A percentile compares a stretch with the other conserved stretches of the same genome.
These are phyloP conservation scores for Obelidium mucronatum DNA, from an alignment of 192 early-diverging fungal genomes.

Conservation along the genomic window DNA sequence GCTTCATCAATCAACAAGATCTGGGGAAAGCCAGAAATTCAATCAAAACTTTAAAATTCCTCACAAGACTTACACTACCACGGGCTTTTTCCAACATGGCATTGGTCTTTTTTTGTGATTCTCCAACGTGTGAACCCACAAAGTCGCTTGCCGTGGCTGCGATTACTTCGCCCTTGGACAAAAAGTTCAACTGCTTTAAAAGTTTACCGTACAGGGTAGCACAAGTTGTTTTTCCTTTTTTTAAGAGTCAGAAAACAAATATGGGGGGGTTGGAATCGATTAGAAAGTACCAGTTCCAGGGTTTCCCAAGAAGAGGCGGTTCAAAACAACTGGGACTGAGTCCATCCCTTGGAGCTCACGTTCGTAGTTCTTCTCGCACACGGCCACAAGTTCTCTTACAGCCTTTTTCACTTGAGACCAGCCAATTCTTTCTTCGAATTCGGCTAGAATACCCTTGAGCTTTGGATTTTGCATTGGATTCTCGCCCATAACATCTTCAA, in stretches of 20 bases:
- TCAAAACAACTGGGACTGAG: conserved; percentile 38
- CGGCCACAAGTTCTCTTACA: conserved; percentile 35
- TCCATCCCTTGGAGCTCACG: conserved; percentile 39
- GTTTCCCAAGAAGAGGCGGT: conserved; percentile 41
- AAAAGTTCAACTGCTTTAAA: conserved; percentile 40
- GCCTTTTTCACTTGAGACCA: conserved; percentile 43
- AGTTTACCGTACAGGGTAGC: conserved; percentile 36
- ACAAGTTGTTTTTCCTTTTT: conserved; percentile 43
- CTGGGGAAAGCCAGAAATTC: background rate
- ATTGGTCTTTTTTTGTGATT: conserved; percentile 42
- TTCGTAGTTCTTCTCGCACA: conserved; percentile 46
- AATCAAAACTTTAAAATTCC: too few species aligned
- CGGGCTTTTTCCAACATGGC: conserved; percentile 37
- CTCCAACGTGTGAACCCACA: conserved; percentile 33
- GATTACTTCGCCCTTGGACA: conserved; percentile 35
- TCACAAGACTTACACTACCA: conserved; percentile 21
- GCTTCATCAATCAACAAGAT: conserved; percentile 47
- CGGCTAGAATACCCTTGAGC: conserved; percentile 26
- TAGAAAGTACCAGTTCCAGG: conserved; percentile 31
- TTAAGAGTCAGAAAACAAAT: background rate
- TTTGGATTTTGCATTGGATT: conserved; percentile 44
- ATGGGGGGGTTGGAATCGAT: background rate
- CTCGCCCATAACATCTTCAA: conserved; percentile 43
- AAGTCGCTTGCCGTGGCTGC: conserved; percentile 41
- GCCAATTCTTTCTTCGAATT: conserved; percentile 44